Evolutionary conservation across 768 basidiomycete species (phyloP).

Genomic region (Kondoa subrosea): DNA sequence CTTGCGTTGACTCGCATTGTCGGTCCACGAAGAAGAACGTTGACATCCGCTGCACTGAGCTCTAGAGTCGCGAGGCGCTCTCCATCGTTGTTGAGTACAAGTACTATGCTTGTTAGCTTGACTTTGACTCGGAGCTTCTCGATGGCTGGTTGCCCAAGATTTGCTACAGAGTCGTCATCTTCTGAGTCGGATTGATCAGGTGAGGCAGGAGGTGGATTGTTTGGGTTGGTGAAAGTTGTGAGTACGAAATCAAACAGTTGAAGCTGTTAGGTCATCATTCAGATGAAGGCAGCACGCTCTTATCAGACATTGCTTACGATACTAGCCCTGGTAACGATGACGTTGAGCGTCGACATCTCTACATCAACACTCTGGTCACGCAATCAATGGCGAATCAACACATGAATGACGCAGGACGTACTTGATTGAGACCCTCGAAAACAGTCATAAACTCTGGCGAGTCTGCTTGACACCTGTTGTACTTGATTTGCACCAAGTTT

Average conservation of each 20-base stretch:
- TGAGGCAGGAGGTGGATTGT: conserved; percentile 15
- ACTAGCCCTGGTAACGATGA: conserved; percentile 75
- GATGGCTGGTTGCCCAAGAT: conserved; percentile 10
- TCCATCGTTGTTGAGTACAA: conserved; percentile 56
- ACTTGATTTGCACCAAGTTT: conserved; percentile 54
- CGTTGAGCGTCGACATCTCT: conserved; percentile 73
- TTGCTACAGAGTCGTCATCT: not conserved
- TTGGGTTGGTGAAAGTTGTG: conserved; percentile 52
- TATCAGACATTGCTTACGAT: conserved; percentile 34
- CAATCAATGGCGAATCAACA: not conserved
- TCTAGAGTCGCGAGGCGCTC: conserved; percentile 66
- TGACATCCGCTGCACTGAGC: conserved; percentile 74
- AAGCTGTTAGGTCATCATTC: conserved; percentile 36
- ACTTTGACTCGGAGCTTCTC: conserved; percentile 65
- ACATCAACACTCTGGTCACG: conserved; percentile 47
- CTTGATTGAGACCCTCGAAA: conserved; percentile 71
- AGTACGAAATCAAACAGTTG: conserved; percentile 91
- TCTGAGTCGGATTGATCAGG: not conserved
- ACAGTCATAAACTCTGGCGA: conserved; percentile 68
- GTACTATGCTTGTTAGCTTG: conserved; percentile 44
- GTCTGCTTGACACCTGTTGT: conserved; percentile 57
- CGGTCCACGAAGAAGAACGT: conserved; percentile 51
- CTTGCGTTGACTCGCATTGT: conserved; percentile 63
- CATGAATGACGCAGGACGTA: conserved; percentile 3
- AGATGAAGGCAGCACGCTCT: not conserved